These are phyloP conservation scores for Populus hybrid DNA, from an alignment of 441 rosid genomes.

Conservation along the genomic window DNA sequence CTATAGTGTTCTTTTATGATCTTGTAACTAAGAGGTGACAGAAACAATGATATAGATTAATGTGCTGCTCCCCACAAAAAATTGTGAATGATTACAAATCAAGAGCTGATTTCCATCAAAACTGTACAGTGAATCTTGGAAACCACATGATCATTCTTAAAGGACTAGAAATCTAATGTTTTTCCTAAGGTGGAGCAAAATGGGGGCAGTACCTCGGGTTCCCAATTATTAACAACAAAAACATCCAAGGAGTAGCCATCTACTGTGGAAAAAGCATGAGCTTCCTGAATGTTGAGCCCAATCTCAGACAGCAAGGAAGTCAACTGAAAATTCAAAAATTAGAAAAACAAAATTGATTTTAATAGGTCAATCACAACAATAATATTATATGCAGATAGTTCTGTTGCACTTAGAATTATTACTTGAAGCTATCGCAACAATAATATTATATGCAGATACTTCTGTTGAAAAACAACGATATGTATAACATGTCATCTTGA, in stretches of 20 bases:
- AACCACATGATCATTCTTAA: slow-evolving; percentile 8
- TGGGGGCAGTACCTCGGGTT: slow-evolving; percentile 38
- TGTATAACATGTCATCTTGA: neutral
- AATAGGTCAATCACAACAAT: slow-evolving; percentile 15
- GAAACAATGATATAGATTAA: neutral
- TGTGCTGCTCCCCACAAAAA: neutral
- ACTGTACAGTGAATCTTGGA: neutral
- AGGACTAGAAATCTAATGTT: neutral
- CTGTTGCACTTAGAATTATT: neutral
- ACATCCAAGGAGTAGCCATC: slow-evolving; percentile 80
- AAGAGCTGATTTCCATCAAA: neutral
- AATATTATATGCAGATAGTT: neutral
- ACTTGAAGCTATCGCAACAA: neutral
- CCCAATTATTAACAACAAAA: slow-evolving; percentile 62
- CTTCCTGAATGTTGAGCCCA: slow-evolving; percentile 79
- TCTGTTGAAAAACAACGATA: neutral
- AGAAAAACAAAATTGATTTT: slow-evolving; percentile 2
- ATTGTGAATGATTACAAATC: neutral
- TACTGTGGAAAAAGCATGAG: slow-evolving; percentile 75
- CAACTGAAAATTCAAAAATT: slow-evolving; percentile 44
- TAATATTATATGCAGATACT: neutral
- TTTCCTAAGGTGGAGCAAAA: neutral
- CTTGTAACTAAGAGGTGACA: neutral
- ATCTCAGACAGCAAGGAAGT: no score
- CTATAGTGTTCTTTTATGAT: neutral